Base-by-base conservation (phyloP, 192 early-diverging fungal genomes). In the Glomus cerebriforme region DNA sequence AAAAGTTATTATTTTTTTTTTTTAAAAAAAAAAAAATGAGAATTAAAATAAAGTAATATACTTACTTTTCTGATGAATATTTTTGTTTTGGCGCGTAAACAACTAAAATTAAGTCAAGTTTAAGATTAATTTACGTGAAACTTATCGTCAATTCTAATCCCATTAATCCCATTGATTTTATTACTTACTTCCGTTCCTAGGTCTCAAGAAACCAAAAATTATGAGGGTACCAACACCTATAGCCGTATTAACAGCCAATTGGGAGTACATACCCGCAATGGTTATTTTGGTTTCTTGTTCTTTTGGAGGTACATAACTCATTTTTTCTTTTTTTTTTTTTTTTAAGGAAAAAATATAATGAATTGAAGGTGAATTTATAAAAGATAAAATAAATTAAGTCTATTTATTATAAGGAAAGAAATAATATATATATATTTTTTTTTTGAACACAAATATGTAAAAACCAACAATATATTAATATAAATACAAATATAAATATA, bases 221-320 rank as follows among this genome's bases (percentile, higher is more conserved):
- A 91, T 45, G 24, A 91, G 82, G 69, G 88, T 82, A 47, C 82
- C 88, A 60, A 87, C 80, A 67, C 88, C 82, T 37, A 90, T 82
- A 37, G 82, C 92, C 47, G 88, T 31, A 72, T 90, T 92, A 31
- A 92, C 84, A 12, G 87, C 90, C 3, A 87, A 82, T 83, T 92
- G 92, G 31, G 84, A 85, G 19, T 83, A 81, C 76, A 92, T 85
- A 78, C 91, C 90, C 72, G 87, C 79, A 29, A 92, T 81, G 0
- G 84, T 71, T 47, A 71, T 71, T 8, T 15, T 35, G 31, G 27
- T 26, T 7, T 37, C 7, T 67, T 39, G 65, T 19, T 67, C 65
- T 7, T 19, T 7, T 34, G 13, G 19, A 19, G 19, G 1, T 7
- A 35, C 32, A 22, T 22, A 31, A 67, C 65, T 67, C 65, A 67